These are phyloP conservation scores for Mycogone perniciosa DNA, from an alignment of 2,329 filamentous ascomycete genomes.

Conservation along the genomic window DNA sequence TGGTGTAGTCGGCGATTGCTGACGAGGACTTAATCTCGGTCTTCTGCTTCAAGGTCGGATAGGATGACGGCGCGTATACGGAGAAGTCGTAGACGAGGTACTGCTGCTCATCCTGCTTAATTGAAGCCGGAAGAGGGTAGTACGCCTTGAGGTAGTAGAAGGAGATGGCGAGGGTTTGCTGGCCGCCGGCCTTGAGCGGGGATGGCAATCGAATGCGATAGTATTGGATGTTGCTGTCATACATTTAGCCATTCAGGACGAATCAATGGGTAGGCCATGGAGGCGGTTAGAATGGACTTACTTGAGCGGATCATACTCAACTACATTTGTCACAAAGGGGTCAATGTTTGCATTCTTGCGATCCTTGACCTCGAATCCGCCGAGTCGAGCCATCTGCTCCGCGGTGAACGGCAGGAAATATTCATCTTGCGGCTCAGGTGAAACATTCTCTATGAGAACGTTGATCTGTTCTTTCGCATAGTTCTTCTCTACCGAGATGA, in stretches of 20 bases:
- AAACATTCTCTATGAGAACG: conserved; percentile 86
- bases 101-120: conserved; percentile 80
- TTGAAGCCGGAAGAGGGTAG: conserved; percentile 69
- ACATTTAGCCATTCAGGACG: neutral
- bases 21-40: conserved; percentile 89
- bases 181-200: conserved; percentile 66
- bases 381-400: conserved; percentile 67
- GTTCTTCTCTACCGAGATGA: conserved; percentile 87
- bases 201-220: conserved; percentile 74
- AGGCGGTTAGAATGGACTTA: conserved; percentile 22
- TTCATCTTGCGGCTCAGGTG: conserved; percentile 69
- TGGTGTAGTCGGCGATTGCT: conserved; percentile 77
- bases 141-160: conserved; percentile 78
- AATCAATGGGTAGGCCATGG: neutral
- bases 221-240: conserved; percentile 64
- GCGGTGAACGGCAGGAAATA: conserved; percentile 87
- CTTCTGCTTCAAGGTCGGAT: conserved; percentile 87
- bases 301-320: conserved; percentile 58
- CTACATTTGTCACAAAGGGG: conserved; percentile 62
- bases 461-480: conserved; percentile 89
- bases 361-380: conserved; percentile 85
- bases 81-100: conserved; percentile 83
- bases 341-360: conserved; percentile 69
- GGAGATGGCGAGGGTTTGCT: conserved; percentile 81
- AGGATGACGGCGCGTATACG: conserved; percentile 76